Base-by-base conservation (phyloP, 768 basidiomycete genomes). In the Mycena pura region DNA sequence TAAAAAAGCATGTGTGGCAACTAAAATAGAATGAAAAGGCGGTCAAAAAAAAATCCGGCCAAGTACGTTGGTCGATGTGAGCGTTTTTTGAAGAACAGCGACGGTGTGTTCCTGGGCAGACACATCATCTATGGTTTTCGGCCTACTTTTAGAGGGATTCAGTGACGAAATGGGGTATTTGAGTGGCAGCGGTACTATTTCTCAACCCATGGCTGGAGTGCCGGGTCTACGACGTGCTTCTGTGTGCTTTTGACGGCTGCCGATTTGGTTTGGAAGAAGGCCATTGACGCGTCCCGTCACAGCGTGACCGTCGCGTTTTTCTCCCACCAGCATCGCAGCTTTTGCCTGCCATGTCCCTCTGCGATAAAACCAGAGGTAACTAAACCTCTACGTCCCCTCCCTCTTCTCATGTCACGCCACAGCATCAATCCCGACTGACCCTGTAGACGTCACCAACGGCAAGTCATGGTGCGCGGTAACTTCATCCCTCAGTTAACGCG, bases 1-100 rank as follows among this genome's bases (percentile, higher is more conserved):
- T 99, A 99, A 81, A 99, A 99, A 45, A 99, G 80, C 96, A 99
- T 98, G 71, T 99, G 97, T 6, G 97, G 96, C 50, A 99, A 83
- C 97, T 99, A 72, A 10, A 34, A n/a, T 36, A 75, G 54, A 22
- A 28, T 34, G 5, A 29, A 15, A 31, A 5, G 46, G 1, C 19
- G 5, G 3, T 8, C 28, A 3, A 22, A 19, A 36, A 22, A 32
- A n/a, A 14, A 39, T 17, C 2, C 6, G 40, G 3, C n/a, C 49
- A 17, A 74, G 8, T 70, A 97, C 96, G 79, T 99, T 99, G 27
- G 94, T 90, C 13, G 93, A 96, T 0, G 87, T 89, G 41, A 99
- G 79, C 0, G 96, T 93, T 78, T 96, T 99, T 45, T 83, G 84
- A 22, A 99, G 81, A 1, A 99, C 95, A 0, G 91, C 88, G 46